Percentiles rank a stretch among this genome's conserved stretches.
Evolutionary conservation across 106 monocot species (phyloP).

Genomic region (Hemerocallis citrina): DNA sequence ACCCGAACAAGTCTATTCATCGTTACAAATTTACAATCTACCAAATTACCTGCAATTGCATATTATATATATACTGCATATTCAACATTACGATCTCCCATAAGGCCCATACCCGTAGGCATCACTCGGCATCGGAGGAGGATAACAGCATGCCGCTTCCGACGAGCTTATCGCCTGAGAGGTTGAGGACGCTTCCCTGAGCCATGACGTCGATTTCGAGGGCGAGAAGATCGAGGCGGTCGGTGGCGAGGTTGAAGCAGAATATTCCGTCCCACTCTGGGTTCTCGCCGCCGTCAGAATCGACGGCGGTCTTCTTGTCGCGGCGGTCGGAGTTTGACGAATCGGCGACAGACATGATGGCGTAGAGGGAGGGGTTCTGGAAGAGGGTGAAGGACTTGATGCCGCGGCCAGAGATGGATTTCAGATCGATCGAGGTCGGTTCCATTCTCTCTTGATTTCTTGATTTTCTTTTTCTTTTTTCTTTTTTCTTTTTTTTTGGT

Average conservation of each 20-base stretch:
- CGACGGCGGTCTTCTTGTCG: too few relatives aligned
- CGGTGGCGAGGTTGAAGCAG: conserved; percentile 18
- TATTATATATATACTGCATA: too few relatives aligned
- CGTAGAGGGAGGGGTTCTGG: conserved; percentile 40
- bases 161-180: conserved; percentile 23
- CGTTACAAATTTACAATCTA: too few relatives aligned
- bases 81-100: too few relatives aligned
- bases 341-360: conserved; percentile 23
- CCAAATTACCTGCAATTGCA: too few relatives aligned
- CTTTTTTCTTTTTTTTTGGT: conserved; percentile 2
- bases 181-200: conserved; percentile 10
- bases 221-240: background rate
- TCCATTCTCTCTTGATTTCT: too few relatives aligned
- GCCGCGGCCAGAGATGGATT: conserved; percentile 38
- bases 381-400: conserved; percentile 37
- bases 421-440: conserved; percentile 21
- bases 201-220: conserved; percentile 26
- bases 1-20: too few relatives aligned
- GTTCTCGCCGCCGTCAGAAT: conserved; percentile 33
- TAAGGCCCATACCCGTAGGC: too few relatives aligned
- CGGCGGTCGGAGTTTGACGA: conserved; percentile 18
- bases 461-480: conserved; percentile 15
- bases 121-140: too few relatives aligned
- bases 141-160: too few relatives aligned
- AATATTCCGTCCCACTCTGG: conserved; percentile 34